These are phyloP conservation scores for Salisapilia sapeloensis DNA, from an alignment of 352 stramenopile genomes.

Conservation along the genomic window DNA sequence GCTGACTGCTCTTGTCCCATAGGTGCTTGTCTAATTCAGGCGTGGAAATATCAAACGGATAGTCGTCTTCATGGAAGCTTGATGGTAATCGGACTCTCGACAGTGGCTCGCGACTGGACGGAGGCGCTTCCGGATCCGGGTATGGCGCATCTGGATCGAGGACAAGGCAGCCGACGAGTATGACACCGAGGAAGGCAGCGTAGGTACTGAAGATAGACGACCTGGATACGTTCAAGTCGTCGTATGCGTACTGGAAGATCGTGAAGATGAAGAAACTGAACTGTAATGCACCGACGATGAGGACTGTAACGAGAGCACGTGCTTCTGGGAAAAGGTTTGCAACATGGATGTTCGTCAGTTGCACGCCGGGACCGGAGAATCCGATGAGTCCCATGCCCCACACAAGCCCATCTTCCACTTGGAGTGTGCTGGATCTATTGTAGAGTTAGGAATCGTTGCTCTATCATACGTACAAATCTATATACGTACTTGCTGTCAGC, in stretches of 20 bases:
- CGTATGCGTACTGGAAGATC: conserved; percentile 33
- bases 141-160: conserved; percentile 41
- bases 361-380: conserved; percentile 41
- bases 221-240: conserved; percentile 16
- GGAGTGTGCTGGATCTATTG: not conserved
- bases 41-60: conserved; percentile 20
- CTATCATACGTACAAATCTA: not conserved
- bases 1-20: conserved; percentile 1
- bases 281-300: conserved; percentile 51
- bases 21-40: conserved; percentile 24
- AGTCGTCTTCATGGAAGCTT: conserved; percentile 32
- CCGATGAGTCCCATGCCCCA: conserved; percentile 42
- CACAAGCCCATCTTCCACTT: conserved; percentile 26
- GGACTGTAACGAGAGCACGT: conserved; percentile 44
- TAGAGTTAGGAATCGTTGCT: not conserved
- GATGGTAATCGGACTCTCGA: conserved; percentile 35
- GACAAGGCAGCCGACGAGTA: conserved; percentile 25
- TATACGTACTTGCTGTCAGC: conserved; percentile 15
- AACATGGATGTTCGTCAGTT: conserved; percentile 53
- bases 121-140: conserved; percentile 1
- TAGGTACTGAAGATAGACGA: conserved; percentile 30
- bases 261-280: conserved; percentile 64
- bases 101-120: conserved; percentile 18
- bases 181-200: conserved; percentile 22
- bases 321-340: conserved; percentile 57